Evolutionary conservation across 805 yeast genomes (phyloP), one percentile per base, ranked within the genome.

Genomic region (Wickerhamiella occidentalis): DNA sequence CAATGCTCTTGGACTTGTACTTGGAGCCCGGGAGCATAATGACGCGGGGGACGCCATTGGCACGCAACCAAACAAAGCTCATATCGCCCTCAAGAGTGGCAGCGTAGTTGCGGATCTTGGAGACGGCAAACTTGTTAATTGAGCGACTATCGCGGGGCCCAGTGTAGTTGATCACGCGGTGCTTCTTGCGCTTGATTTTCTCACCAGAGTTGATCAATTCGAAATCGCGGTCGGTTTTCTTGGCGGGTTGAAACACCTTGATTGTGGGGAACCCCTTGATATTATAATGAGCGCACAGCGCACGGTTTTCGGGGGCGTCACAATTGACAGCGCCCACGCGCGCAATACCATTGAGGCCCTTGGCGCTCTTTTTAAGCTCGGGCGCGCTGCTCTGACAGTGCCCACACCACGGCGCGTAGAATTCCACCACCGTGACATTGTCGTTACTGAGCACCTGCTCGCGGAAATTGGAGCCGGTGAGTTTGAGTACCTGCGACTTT

Each of bases 361-460:
- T 76, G 6, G 84, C 94, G 12, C 80, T 77, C 59, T 80, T 80
- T 45, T 70, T 68, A 64, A 72, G 82, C 1, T 77, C 77, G 3
- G 82, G 80, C 51, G 78, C 76, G 46, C 90, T 68, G 51, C 78
- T 74, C 72, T 88, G 86, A 75, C 96, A 88, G 70, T 88, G 92
- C 15, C 96, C 96, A 74, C 96, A 88, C 96, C 97, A 90, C 64
- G 96, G 94, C 45, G 97, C 96, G 63, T 85, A 88, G 70, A 88
- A 90, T 71, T 85, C 84, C 50, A 90, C 95, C 51, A 88, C 57
- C 1, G 95, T 66, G 1, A 94, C 82, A 58, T 85, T 82, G 61
- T 86, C 86, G 2, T 94, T 72, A 19, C 70, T 64, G 40, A 78
- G 70, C 3, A 88, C 77, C 45, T 80, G 82, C 50, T 75, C 74